Evolutionary conservation across 2,329 filamentous ascomycete genomes (phyloP).

Genomic region (Pseudogymnoascus sp.): DNA sequence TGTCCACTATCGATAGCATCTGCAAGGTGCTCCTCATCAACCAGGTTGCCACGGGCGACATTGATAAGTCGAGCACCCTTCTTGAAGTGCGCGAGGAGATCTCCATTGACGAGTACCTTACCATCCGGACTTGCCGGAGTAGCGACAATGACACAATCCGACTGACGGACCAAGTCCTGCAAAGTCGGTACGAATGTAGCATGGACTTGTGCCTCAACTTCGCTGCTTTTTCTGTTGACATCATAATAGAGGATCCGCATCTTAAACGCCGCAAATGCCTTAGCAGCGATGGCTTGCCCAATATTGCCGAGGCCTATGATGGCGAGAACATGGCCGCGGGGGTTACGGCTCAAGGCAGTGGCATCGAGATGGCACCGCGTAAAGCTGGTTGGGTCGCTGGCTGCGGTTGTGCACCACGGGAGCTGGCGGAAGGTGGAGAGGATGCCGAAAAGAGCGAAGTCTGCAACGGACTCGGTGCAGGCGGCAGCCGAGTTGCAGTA

Average conservation of each 20-base stretch:
- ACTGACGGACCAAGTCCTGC: conserved; percentile 39
- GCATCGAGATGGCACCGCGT: conserved; percentile 50
- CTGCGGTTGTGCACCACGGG: conserved; percentile 40
- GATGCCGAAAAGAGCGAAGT: conserved; percentile 61
- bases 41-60: conserved; percentile 54
- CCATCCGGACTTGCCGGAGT: conserved; percentile 44
- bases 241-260: conserved; percentile 62
- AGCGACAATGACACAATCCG: conserved; percentile 56
- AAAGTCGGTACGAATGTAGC: conserved; percentile 45
- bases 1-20: conserved; percentile 46
- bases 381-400: conserved; percentile 33
- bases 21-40: conserved; percentile 56
- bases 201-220: conserved; percentile 33
- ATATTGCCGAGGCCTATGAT: conserved; percentile 64
- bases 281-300: conserved; percentile 52
- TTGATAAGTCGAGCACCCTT: conserved; percentile 54
- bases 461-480: conserved; percentile 64
- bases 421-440: conserved; percentile 62
- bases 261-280: conserved; percentile 49
- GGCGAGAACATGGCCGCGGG: conserved; percentile 51
- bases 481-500: conserved; percentile 67
- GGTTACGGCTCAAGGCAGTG: conserved; percentile 54
- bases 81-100: conserved; percentile 43
- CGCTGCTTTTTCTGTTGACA: conserved; percentile 35
- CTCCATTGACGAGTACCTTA: conserved; percentile 39